Base-by-base conservation (phyloP, 2,329 filamentous ascomycete genomes). In the Diaporthe helianthi region DNA sequence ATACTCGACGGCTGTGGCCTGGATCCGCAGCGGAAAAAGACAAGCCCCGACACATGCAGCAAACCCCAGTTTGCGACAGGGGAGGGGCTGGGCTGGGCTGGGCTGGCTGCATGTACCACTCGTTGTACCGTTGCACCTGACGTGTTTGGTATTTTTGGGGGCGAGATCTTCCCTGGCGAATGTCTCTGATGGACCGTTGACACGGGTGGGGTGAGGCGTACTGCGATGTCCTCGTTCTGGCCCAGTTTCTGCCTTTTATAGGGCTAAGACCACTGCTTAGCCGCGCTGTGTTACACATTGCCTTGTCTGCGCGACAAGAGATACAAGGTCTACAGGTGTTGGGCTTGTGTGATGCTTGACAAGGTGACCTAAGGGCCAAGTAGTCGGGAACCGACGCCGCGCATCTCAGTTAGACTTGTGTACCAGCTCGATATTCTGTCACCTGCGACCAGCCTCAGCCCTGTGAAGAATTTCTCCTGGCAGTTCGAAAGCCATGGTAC, bases 211-310 rank as follows among this genome's bases (percentile, higher is more conserved):
- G 58, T 63, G 44, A 44, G 41, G n/a, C 17, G 2, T n/a, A 49
- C n/a, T n/a, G 7, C 52, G n/a, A 58, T 58, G 3, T 13, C 29
- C 22, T 46, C 44, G 26, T 36, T 33, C 24, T 36, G 33, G 31
- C 13, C 52, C 38, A 13, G 22, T 26, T 41, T 67, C 52, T 58
- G 52, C 65, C 65, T 67, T 51, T 41, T 58, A 24, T 51, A 51
- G 24, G 41, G 52, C 65, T 41, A 55, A 67, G 65, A 55, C 54
- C 49, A 49, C 65, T 53, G 52, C 65, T 67, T 67, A 67, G 65
- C 22, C 65, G 65, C 64, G 44, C 38, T 44, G 64, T 66, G 51
- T 55, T 29, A 47, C 64, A 31, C 26, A 29, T 33, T 33, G 49
- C 49, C 33, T 47, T 31, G 33, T 17, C 31, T 31, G 26, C n/a